Conservation (phyloP, 1,284 basidiomycete species). For the Moesziomyces antarcticus region DNA sequence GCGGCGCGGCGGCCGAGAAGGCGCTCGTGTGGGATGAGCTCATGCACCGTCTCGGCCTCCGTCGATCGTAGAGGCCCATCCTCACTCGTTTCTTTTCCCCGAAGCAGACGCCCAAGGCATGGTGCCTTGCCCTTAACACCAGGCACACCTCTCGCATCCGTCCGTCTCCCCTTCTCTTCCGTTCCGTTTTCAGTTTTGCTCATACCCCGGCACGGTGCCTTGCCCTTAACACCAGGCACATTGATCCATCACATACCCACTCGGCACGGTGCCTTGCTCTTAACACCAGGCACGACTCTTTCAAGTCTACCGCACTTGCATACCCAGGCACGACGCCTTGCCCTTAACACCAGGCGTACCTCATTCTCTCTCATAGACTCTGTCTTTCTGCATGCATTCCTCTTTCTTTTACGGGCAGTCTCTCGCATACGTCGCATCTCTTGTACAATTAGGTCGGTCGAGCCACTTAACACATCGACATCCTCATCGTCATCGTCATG, state of each 20-base stretch:
- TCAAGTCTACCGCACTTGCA: conserved; percentile 9
- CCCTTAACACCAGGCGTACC: conserved; percentile 43
- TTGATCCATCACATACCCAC: conserved; percentile 8
- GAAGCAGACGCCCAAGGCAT: conserved; percentile 13
- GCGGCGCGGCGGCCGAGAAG: conserved; percentile 70
- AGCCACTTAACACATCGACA: conserved; percentile 57
- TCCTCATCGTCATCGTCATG: conserved; percentile 19
- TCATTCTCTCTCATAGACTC: conserved; percentile 1
- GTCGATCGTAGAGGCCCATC: conserved; percentile 6
- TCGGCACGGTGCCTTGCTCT: conserved; percentile 44
- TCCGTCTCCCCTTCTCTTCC: not conserved
- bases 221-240: conserved; percentile 46
- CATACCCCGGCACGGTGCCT: conserved; percentile 41
- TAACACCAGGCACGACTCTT: conserved; percentile 34
- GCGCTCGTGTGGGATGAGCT: conserved; percentile 41
- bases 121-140: conserved; percentile 50
- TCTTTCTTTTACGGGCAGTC: conserved; percentile 18
- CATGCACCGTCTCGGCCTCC: conserved; percentile 41
- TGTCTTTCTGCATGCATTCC: conserved; percentile 28
- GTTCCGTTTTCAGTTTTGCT: conserved; percentile 6
- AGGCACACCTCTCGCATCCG: conserved; percentile 8
- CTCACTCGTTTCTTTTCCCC: not conserved
- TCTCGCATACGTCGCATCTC: conserved; percentile 11
- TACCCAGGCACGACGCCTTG: conserved; percentile 40
- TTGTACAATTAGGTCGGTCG: conserved; percentile 46